Evolutionary conservation across 768 basidiomycete genomes (phyloP).

Genomic region (Podaxis sp.): DNA sequence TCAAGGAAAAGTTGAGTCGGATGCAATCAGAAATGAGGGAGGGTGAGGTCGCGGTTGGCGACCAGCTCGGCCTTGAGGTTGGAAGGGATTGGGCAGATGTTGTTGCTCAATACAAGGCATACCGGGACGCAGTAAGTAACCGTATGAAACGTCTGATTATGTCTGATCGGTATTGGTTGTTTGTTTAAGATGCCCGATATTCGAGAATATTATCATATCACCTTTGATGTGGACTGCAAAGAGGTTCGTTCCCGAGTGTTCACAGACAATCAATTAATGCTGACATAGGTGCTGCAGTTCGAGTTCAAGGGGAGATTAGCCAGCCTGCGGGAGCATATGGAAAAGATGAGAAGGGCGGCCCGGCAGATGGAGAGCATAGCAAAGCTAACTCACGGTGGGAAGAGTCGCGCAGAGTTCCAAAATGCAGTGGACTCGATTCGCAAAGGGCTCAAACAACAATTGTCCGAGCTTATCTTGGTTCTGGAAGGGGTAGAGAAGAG

Average conservation of each 20-base stretch:
- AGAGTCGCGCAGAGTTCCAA: not conserved
- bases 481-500: not conserved
- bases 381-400: not conserved
- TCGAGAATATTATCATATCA: not conserved
- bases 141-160: no score
- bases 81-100: not conserved
- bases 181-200: not conserved
- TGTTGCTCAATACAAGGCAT: not conserved
- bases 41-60: not conserved
- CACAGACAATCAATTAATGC: not conserved
- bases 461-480: not conserved
- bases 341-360: not conserved
- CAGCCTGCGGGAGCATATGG: not conserved
- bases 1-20: not conserved
- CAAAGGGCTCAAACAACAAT: not conserved
- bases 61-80: not conserved
- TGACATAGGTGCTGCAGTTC: not conserved
- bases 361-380: not conserved
- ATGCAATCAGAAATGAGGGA: not conserved
- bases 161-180: not conserved
- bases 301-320: not conserved
- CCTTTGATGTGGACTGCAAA: not conserved
- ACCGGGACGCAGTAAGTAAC: not conserved
- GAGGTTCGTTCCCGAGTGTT: not conserved
- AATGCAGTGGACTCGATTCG: not conserved